Conservation (phyloP, 176 grass and related monocot genomes). For the Avena atlantica region DNA sequence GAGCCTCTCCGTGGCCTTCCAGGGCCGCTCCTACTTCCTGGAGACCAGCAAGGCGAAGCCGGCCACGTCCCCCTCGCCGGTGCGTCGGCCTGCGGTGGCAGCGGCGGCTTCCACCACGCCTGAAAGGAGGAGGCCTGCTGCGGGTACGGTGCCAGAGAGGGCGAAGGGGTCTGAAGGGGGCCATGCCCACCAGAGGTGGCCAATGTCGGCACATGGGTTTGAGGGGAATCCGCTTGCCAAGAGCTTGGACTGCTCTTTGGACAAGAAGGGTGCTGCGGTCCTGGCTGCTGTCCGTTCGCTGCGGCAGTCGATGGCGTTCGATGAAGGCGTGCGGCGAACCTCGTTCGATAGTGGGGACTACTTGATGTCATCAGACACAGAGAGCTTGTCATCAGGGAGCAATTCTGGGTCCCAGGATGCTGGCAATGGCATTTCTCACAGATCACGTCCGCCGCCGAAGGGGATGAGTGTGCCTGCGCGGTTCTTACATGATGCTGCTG, state of each 20-base stretch:
- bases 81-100: slow-evolving; percentile 49
- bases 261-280: slow-evolving; percentile 65
- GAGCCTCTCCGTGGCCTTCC: slow-evolving; percentile 98
- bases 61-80: slow-evolving; percentile 62
- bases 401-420: slow-evolving; percentile 73
- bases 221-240: slow-evolving; percentile 70
- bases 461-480: slow-evolving; percentile 67
- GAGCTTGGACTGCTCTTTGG: slow-evolving; percentile 82
- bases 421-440: slow-evolving; percentile 40
- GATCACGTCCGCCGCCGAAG: slow-evolving; percentile 31
- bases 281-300: slow-evolving; percentile 68
- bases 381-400: slow-evolving; percentile 86
- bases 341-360: slow-evolving; percentile 66
- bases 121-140: slow-evolving; percentile 49
- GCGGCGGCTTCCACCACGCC: slow-evolving; percentile 50
- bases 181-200: slow-evolving; percentile 63
- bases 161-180: slow-evolving; percentile 45
- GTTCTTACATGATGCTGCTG: slow-evolving; percentile 62
- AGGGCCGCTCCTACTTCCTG: slow-evolving; percentile 90
- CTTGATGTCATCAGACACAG: slow-evolving; percentile 77
- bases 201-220: slow-evolving; percentile 60
- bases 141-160: slow-evolving; percentile 51
- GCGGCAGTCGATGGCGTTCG: slow-evolving; percentile 75
- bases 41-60: slow-evolving; percentile 77
- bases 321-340: slow-evolving; percentile 44